Evolutionary conservation across 495 filamentous ascomycete species (phyloP).

Genomic region (Penicillium manginii): DNA sequence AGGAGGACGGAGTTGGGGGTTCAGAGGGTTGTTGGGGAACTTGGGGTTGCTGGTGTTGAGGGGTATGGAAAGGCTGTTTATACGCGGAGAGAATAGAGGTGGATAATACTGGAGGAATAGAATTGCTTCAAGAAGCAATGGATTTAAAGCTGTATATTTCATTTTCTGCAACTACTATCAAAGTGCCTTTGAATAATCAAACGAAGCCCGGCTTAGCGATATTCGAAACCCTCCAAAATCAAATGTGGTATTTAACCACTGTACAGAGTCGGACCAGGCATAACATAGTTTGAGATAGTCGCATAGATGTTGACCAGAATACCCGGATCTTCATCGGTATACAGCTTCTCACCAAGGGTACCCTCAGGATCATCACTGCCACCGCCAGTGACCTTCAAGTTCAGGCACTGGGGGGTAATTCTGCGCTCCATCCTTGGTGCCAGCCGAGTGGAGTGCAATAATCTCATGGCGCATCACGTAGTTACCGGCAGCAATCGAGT

Average conservation of each 20-base stretch:
- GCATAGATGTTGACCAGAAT: conserved; percentile 70
- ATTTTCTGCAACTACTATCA: background rate
- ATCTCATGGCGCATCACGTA: conserved; percentile 84
- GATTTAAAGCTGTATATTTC: background rate
- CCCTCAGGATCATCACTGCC: conserved; percentile 63
- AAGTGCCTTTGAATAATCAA: background rate
- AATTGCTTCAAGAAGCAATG: too few species aligned
- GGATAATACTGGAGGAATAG: too few species aligned
- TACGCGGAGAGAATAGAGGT: conserved; percentile 10
- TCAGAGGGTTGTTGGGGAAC: conserved; percentile 22
- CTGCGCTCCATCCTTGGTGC: conserved; percentile 69
- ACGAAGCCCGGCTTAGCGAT: background rate
- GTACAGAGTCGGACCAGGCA: conserved; percentile 60
- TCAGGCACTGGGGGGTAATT: conserved; percentile 81
- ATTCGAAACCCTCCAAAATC: background rate
- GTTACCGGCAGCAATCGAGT: conserved; percentile 64
- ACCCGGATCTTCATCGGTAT: conserved; percentile 62
- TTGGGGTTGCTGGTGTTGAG: conserved; percentile 37
- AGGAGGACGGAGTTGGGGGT: conserved; percentile 39
- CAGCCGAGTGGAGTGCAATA: conserved; percentile 74
- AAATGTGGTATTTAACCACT: conserved; percentile 19
- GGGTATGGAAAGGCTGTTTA: conserved; percentile 49
- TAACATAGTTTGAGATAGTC: conserved; percentile 51
- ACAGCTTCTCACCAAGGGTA: conserved; percentile 62
- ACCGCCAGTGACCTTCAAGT: conserved; percentile 69